These are phyloP conservation scores for Candida ortonii DNA, from an alignment of 805 yeast species.

Conservation along the genomic window DNA sequence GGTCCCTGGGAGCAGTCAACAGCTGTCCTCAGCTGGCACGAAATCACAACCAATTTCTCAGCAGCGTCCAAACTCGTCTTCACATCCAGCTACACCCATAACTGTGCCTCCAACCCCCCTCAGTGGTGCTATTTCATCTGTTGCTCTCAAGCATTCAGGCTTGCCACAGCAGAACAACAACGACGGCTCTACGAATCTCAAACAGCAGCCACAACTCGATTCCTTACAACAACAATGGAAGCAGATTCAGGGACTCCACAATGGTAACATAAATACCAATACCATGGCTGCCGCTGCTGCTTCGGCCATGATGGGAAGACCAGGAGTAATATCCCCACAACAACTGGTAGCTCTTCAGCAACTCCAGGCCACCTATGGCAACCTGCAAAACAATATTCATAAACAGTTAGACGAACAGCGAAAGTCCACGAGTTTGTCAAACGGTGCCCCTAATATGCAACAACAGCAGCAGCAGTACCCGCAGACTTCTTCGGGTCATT, in stretches of 20 bases:
- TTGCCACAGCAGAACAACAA: slow-evolving; percentile 1
- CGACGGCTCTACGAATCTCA: slow-evolving; percentile 5
- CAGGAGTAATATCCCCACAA: slow-evolving; percentile 25
- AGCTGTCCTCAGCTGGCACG: slow-evolving; percentile 4
- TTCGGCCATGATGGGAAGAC: slow-evolving; percentile 25
- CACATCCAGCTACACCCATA: slow-evolving; percentile 21
- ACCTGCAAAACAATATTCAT: slow-evolving; percentile 24
- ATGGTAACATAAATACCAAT: slow-evolving; percentile 14
- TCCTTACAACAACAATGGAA: too few species aligned
- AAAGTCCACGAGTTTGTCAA: slow-evolving; percentile 4
- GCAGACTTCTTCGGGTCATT: background rate
- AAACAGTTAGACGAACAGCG: slow-evolving; percentile 23
- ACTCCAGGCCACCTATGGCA: slow-evolving; percentile 31
- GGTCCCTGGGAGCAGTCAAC: slow-evolving; percentile 5
- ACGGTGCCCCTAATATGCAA: background rate
- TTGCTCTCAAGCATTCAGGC: slow-evolving; percentile 2
- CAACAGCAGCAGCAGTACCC: slow-evolving; percentile 6
- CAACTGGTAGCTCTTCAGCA: slow-evolving; percentile 28
- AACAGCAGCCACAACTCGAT: too few species aligned
- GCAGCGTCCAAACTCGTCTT: slow-evolving; percentile 3
- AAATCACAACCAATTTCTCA: slow-evolving; percentile 2
- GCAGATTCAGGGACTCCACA: slow-evolving; percentile 20
- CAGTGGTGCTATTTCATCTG: background rate
- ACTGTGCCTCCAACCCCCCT: slow-evolving; percentile 21
- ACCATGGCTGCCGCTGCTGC: slow-evolving; percentile 28